These are phyloP conservation scores for Enteropsectra breve DNA, from an alignment of 371 early-diverging fungal species.

Conservation along the genomic window DNA sequence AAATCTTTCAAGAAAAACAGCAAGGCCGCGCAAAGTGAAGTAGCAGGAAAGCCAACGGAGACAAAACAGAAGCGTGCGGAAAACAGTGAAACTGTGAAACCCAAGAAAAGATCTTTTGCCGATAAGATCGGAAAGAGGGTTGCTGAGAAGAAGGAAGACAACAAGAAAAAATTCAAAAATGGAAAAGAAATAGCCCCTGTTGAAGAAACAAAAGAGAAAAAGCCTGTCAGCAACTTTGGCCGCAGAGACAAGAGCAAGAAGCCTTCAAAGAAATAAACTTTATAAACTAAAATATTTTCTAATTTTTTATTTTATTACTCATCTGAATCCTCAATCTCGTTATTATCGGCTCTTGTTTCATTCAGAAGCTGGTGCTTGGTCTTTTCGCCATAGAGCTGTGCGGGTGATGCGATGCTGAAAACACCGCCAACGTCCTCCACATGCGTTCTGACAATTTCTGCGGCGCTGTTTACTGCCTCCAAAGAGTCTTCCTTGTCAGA, in stretches of 20 bases:
- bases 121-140: neutral
- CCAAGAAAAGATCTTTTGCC: neutral
- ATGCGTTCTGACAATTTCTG: conserved; percentile 16
- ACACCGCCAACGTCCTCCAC: conserved; percentile 36
- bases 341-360: conserved; percentile 3
- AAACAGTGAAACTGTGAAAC: neutral
- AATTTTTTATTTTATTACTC: too few relatives aligned
- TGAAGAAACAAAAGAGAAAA: neutral
- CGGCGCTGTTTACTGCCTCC: conserved; percentile 31
- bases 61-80: neutral
- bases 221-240: too few relatives aligned
- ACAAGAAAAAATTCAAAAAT: neutral
- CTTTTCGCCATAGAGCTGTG: conserved; percentile 47
- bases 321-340: conserved; percentile 4
- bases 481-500: conserved; percentile 49
- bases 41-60: neutral
- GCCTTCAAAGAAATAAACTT: too few relatives aligned
- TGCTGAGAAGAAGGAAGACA: neutral
- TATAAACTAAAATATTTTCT: too few relatives aligned
- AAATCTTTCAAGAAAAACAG: too few relatives aligned
- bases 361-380: conserved; percentile 34
- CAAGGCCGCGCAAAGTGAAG: neutral
- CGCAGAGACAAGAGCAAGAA: neutral
- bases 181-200: neutral
- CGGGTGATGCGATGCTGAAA: conserved; percentile 16